Conservation (phyloP, 176 grass and related monocot species). For the Puccinellia tenuiflora region DNA sequence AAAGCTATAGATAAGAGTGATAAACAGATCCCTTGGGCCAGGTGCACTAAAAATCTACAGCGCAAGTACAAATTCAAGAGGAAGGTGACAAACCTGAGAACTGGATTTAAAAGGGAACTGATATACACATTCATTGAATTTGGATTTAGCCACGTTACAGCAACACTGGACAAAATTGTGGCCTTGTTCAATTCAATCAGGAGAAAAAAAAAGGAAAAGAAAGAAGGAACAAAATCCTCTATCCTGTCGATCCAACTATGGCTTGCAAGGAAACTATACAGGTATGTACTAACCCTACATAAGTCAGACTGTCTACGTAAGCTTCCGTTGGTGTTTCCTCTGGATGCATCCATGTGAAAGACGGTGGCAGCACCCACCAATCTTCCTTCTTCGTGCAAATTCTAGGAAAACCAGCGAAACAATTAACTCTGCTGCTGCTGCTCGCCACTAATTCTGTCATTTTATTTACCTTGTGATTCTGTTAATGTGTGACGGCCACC, state of each 20-base stretch:
- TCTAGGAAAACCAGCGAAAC: conserved; percentile 21
- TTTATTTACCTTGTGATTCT: conserved; percentile 38
- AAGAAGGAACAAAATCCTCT: neutral
- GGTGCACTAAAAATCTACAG: neutral
- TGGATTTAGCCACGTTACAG: conserved; percentile 26
- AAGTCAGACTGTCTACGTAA: conserved; percentile 34
- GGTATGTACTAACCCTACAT: conserved; percentile 29
- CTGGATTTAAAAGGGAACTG: neutral
- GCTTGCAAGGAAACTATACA: conserved; percentile 18
- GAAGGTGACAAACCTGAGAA: neutral
- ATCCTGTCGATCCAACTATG: conserved; percentile 23
- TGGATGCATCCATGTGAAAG: neutral
- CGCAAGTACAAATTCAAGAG: neutral
- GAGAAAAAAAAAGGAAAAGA: neutral
- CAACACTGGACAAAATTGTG: conserved; percentile 40
- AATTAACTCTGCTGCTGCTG: neutral
- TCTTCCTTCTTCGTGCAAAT: neutral
- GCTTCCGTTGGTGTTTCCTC: conserved; percentile 11
- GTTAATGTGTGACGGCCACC: neutral
- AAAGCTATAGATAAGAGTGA: neutral
- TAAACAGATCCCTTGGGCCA: neutral
- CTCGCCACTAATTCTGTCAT: neutral
- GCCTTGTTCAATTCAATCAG: conserved; percentile 32
- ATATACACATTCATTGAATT: conserved; percentile 35
- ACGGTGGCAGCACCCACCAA: neutral